phyloP scores from a whole-genome alignment of 805 yeast species.

The Yarrowia sp. region DNA sequence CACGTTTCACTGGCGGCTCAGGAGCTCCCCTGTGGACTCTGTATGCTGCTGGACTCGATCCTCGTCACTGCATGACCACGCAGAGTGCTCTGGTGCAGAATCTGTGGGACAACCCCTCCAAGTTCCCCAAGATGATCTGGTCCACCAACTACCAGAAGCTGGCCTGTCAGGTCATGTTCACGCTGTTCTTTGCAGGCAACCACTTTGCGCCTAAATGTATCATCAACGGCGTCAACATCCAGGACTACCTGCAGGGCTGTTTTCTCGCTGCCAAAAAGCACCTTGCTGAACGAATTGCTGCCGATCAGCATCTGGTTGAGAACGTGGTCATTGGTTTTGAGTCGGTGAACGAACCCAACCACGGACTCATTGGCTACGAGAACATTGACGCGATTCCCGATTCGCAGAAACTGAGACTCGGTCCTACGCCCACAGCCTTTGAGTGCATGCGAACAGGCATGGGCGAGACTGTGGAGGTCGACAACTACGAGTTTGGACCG shows the following conservation, averaged over 20 bases:
- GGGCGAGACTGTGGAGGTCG: slow-evolving; percentile 74
- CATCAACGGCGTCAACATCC: slow-evolving; percentile 76
- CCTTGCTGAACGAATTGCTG: slow-evolving; percentile 55
- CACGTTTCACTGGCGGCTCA: slow-evolving; percentile 84
- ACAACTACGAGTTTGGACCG: slow-evolving; percentile 68
- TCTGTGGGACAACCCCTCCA: slow-evolving; percentile 53
- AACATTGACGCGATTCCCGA: slow-evolving; percentile 63
- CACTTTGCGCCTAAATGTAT: slow-evolving; percentile 75
- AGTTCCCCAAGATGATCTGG: slow-evolving; percentile 88
- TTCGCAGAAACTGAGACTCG: slow-evolving; percentile 68
- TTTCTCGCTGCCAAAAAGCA: slow-evolving; percentile 62
- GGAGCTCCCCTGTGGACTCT: slow-evolving; percentile 96
- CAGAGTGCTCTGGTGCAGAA: slow-evolving; percentile 82
- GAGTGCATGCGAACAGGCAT: slow-evolving; percentile 75
- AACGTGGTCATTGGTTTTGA: slow-evolving; percentile 78
- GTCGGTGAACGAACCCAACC: slow-evolving; percentile 82
- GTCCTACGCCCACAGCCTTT: slow-evolving; percentile 80
- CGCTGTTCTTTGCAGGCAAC: slow-evolving; percentile 81
- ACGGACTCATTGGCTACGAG: slow-evolving; percentile 71
- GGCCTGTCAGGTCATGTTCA: slow-evolving; percentile 84
- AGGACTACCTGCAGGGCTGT: slow-evolving; percentile 73
- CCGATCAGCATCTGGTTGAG: slow-evolving; percentile 52
- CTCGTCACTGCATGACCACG: slow-evolving; percentile 66
- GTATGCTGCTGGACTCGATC: slow-evolving; percentile 86
- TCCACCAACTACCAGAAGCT: slow-evolving; percentile 80